A percentile compares a stretch with the other conserved stretches of the same genome.
phyloP scores from a whole-genome alignment of 495 filamentous ascomycete genomes.

The Trypethelium eluteriae region DNA sequence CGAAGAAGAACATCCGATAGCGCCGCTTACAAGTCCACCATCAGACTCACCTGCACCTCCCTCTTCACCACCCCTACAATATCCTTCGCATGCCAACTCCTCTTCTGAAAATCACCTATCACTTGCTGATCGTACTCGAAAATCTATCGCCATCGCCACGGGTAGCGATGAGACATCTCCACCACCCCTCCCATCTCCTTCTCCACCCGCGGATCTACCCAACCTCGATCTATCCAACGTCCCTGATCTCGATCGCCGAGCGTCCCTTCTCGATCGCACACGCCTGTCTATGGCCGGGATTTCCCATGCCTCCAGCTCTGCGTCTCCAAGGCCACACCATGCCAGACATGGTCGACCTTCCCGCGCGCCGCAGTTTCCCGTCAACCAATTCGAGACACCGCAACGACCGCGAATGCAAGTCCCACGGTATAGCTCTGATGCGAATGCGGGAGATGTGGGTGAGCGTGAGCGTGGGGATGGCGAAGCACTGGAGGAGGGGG shows the following conservation, averaged over 20 bases:
- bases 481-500: conserved; percentile 9
- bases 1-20: not conserved
- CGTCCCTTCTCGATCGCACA: conserved; percentile 60
- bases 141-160: conserved; percentile 36
- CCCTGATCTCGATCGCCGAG: conserved; percentile 12
- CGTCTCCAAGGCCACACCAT: conserved; percentile 32
- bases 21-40: not conserved
- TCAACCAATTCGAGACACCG: conserved; percentile 57
- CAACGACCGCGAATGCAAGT: conserved; percentile 29
- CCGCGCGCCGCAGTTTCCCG: conserved; percentile 42
- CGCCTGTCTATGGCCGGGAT: conserved; percentile 69
- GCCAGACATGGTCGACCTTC: conserved; percentile 38
- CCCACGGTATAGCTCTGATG: conserved; percentile 17
- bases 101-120: conserved; percentile 31
- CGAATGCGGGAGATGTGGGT: no score
- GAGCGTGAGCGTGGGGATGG: conserved; percentile 23
- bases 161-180: conserved; percentile 21
- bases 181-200: conserved; percentile 15
- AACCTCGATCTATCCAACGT: not conserved
- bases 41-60: not conserved
- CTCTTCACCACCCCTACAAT: not conserved
- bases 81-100: not conserved
- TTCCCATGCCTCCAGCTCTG: conserved; percentile 25
- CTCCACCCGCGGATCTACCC: not conserved
- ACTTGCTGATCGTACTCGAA: conserved; percentile 39